Conservation (phyloP, 345 rosid species). For the Dipteronia dyeriana region DNA sequence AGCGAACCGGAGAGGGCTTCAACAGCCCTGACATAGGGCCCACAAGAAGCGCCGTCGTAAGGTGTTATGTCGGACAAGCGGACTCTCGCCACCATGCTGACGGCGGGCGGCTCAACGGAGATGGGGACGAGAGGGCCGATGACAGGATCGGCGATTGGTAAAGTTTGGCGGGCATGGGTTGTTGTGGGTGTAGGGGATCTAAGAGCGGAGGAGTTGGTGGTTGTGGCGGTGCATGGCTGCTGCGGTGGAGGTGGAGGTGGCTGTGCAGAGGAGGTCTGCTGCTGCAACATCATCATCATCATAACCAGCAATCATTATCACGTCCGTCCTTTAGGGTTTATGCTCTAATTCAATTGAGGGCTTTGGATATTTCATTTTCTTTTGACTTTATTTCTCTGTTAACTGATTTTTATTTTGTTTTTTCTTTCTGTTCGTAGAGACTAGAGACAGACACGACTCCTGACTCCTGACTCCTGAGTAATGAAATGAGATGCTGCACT, state of each 20-base stretch:
- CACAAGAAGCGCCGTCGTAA: constrained; percentile 77
- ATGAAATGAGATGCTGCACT: no score
- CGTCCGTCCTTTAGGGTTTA: constrained; percentile 8
- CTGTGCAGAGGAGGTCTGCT: constrained; percentile 40
- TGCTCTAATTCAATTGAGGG: neutral
- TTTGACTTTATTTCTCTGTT: neutral
- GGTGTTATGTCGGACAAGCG: constrained; percentile 68
- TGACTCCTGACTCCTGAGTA: no score
- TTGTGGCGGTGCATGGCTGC: constrained; percentile 26
- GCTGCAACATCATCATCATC: constrained; percentile 51
- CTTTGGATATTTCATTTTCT: neutral
- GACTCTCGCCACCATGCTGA: constrained; percentile 57
- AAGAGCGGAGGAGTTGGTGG: constrained; percentile 26
- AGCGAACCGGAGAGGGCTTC: constrained; percentile 84
- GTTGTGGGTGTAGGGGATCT: constrained; percentile 35
- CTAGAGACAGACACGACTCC: no score
- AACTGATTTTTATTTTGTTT: neutral
- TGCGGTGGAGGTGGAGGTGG: constrained; percentile 6
- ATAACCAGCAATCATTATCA: constrained; percentile 52
- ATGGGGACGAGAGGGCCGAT: constrained; percentile 40
- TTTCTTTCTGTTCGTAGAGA: no score
- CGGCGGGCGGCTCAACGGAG: constrained; percentile 39
- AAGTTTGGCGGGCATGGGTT: constrained; percentile 23
- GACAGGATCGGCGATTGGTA: constrained; percentile 35
- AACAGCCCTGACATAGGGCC: constrained; percentile 64